phyloP scores from a whole-genome alignment of 169 alveolate species.

The Plasmodium blacklocki region DNA sequence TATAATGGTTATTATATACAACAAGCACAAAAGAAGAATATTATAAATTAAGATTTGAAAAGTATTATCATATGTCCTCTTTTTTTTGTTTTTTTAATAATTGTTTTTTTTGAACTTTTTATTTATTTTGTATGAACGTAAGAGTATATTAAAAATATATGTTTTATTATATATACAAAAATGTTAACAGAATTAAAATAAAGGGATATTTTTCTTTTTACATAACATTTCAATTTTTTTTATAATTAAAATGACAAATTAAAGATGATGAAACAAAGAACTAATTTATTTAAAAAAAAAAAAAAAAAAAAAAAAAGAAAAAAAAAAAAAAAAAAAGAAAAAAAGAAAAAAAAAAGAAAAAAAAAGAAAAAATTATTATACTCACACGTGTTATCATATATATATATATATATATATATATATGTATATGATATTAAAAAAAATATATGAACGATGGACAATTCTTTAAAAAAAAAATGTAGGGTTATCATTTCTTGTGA shows the following conservation, averaged over 20 bases:
- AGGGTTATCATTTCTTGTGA: constrained; percentile 24
- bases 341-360: constrained; percentile 4
- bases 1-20: too few species aligned
- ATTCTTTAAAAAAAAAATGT: constrained; percentile 23
- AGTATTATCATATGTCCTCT: neutral
- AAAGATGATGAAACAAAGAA: constrained; percentile 10
- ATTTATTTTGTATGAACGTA: neutral
- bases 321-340: neutral
- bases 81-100: neutral
- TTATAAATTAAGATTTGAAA: too few species aligned
- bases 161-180: too few species aligned
- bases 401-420: too few species aligned
- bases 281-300: neutral
- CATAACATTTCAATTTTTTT: neutral
- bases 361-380: neutral
- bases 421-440: too few species aligned
- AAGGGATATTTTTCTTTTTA: neutral
- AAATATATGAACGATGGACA: neutral
- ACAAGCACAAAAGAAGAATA: too few species aligned
- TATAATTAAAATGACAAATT: constrained; percentile 25
- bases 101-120: neutral
- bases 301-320: constrained; percentile 10
- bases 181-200: too few species aligned
- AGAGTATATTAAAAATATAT: too few species aligned
- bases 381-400: too few species aligned